Evolutionary conservation across 345 rosid species (phyloP), one percentile per base, ranked within the genome.

Genomic region (Eucalyptus albens): DNA sequence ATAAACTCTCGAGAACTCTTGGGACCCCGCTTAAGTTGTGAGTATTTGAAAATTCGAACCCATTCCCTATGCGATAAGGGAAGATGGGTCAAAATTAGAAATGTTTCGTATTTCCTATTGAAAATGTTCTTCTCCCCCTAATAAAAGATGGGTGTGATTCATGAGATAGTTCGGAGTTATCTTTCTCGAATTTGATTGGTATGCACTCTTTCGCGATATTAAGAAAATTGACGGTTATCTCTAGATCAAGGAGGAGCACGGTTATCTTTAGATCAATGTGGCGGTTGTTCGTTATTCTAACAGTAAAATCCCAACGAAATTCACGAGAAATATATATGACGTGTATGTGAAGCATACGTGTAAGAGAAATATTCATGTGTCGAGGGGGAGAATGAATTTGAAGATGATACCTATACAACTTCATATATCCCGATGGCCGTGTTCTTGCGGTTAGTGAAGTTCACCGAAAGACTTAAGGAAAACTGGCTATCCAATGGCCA

Each of bases 1-100:
- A 1, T 2, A 10, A 49, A 49, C 15, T 2, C 50, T 13, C 6
- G 15, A 49, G 5, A 2, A 50, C 0, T 50, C 6, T 5, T 50
- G 0, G 1, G 2, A 14, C 51, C 51, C 6, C 6, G 0, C 6
- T 50, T 14, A 14, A 50, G 6, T 50, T 0, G 0, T 0, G 2
- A 50, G 6, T 0, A 50, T 50, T 2, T 1, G 3, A 50, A 50
- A 2, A 50, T 50, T 50, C 0, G 0, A 14, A 50, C 16, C 0
- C 6, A 1, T 13, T 49, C 16, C 3, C 6, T 50, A 1, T 49
- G 0, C 6, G 1, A 49, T 49, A 49, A 49, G 6, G 0, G 1
- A 49, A 49, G 5, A 11, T n/a, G 6, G 1, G 15, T 11, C 2
- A 21, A 77, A 40, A 11, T 37, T 40, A 77, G 85, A 37, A 77